These are phyloP conservation scores for Trichocladium antarcticum DNA, from an alignment of 495 filamentous ascomycete genomes.

Conservation along the genomic window DNA sequence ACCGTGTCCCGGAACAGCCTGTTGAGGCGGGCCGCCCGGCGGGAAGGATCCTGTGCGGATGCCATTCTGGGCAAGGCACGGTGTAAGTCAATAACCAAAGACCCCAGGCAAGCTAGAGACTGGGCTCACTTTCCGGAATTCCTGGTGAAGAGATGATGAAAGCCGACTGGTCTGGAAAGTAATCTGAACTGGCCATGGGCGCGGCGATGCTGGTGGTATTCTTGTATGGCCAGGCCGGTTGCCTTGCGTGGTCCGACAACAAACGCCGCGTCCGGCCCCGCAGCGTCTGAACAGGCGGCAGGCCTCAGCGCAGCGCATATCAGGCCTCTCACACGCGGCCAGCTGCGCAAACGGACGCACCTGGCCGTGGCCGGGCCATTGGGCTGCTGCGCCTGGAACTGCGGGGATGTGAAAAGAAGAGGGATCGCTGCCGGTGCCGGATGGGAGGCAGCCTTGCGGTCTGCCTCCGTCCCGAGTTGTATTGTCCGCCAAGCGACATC, in stretches of 20 bases:
- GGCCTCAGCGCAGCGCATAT: conserved; percentile 10
- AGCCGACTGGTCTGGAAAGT: too few relatives aligned
- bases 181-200: too few relatives aligned
- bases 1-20: conserved; percentile 22
- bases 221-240: neutral
- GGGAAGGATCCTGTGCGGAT: neutral
- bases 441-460: too few relatives aligned
- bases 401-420: too few relatives aligned
- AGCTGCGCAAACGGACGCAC: neutral
- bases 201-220: neutral
- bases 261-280: neutral
- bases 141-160: too few relatives aligned
- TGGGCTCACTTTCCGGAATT: too few relatives aligned
- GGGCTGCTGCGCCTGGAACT: neutral
- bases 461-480: too few relatives aligned
- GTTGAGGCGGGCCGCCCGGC: conserved; percentile 19
- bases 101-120: too few relatives aligned
- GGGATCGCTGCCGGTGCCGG: too few relatives aligned
- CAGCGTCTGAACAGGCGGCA: neutral
- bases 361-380: neutral
- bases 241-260: neutral
- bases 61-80: neutral
- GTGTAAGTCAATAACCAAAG: too few relatives aligned
- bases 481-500: too few relatives aligned
- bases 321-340: too few relatives aligned